These are phyloP conservation scores for Bipolaris gigantea DNA, from an alignment of 2,329 filamentous ascomycete genomes.

Conservation along the genomic window DNA sequence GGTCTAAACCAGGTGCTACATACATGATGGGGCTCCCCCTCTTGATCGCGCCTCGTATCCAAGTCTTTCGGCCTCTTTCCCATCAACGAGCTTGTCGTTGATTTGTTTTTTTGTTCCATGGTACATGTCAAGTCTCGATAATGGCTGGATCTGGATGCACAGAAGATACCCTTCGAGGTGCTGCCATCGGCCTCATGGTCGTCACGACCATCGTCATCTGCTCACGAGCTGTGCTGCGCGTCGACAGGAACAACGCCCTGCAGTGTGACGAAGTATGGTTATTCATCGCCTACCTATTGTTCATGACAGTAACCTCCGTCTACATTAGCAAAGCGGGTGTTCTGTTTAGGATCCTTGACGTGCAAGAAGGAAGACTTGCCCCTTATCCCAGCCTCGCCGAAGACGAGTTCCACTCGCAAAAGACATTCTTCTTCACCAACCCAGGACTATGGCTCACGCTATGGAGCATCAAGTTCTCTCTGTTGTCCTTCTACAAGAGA, in stretches of 20 bases:
- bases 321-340: constrained; percentile 42
- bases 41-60: too few relatives aligned
- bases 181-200: background rate
- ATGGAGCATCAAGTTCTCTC: constrained; percentile 46
- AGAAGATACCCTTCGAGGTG: background rate
- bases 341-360: constrained; percentile 35
- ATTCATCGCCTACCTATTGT: constrained; percentile 17
- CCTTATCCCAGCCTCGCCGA: constrained; percentile 1
- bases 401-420: constrained; percentile 37
- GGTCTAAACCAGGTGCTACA: too few relatives aligned
- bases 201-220: background rate
- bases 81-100: background rate
- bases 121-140: background rate
- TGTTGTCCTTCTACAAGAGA: constrained; percentile 45
- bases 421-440: constrained; percentile 45
- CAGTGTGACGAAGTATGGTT: background rate
- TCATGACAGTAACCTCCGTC: constrained; percentile 23
- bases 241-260: background rate
- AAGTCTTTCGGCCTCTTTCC: too few relatives aligned
- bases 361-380: constrained; percentile 8
- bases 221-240: background rate
- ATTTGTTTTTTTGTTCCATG: background rate
- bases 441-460: constrained; percentile 44
- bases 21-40: too few relatives aligned
- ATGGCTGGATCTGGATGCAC: background rate